A percentile compares a stretch with the other conserved stretches of the same genome.
These are phyloP conservation scores for Colletotrichum higginsianum DNA, from an alignment of 2,329 filamentous ascomycete genomes.

Conservation along the genomic window DNA sequence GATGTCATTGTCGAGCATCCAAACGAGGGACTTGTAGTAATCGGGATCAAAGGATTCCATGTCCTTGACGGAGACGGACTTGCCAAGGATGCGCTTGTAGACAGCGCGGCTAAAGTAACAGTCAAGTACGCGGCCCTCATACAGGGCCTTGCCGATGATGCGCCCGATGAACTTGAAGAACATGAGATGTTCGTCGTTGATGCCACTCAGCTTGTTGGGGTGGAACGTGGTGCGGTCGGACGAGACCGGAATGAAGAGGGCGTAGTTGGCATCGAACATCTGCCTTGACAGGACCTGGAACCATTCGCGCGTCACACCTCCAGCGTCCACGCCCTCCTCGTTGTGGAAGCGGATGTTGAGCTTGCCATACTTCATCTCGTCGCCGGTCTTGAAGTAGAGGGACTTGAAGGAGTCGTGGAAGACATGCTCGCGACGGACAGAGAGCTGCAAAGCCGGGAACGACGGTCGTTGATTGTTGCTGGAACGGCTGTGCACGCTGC, in stretches of 20 bases:
- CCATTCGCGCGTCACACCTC: constrained; percentile 98
- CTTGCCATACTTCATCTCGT: constrained; percentile 99
- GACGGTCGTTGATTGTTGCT: constrained; percentile 80
- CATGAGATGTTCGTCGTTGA: constrained; percentile 95
- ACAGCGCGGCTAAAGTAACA: constrained; percentile 99
- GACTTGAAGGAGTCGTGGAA: constrained; percentile 99
- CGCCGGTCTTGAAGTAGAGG: constrained; percentile 95
- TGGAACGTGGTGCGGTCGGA: constrained; percentile 99
- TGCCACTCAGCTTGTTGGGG: constrained; percentile 91
- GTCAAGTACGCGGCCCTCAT: constrained; percentile 94
- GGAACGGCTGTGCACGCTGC: constrained; percentile 83
- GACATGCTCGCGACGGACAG: constrained; percentile 92
- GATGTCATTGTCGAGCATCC: constrained; percentile 99
- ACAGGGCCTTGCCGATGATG: constrained; percentile 97
- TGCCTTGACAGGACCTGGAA: constrained; percentile 97
- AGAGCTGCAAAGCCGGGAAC: constrained; percentile 83
- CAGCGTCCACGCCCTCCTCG: constrained; percentile 97
- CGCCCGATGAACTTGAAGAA: constrained; percentile 99
- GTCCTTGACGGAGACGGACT: constrained; percentile 96
- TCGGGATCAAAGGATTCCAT: constrained; percentile 99
- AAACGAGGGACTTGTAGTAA: constrained; percentile 98
- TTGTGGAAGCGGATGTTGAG: constrained; percentile 97
- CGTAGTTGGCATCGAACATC: constrained; percentile 99
- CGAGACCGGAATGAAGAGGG: constrained; percentile 94
- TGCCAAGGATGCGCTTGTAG: constrained; percentile 97